A percentile compares a stretch with the other conserved stretches of the same genome.
These are phyloP conservation scores for Pachysandra terminalis DNA, from an alignment of 164 flowering plant genomes.

Conservation along the genomic window DNA sequence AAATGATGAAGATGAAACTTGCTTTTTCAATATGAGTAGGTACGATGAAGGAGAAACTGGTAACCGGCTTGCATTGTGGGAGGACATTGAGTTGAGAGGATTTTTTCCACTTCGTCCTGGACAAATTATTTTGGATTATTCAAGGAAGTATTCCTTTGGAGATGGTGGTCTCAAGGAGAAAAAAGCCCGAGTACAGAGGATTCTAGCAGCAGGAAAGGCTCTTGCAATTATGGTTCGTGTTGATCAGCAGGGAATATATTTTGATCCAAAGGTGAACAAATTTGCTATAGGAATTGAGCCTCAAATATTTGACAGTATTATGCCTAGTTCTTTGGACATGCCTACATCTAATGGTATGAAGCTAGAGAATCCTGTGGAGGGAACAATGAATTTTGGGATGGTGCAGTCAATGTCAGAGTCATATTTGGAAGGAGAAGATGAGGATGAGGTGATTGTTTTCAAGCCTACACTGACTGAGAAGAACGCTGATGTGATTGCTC, in stretches of 20 bases:
- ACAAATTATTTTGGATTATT: conserved; percentile 78
- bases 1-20: conserved; percentile 70
- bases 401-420: conserved; percentile 25
- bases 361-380: conserved; percentile 29
- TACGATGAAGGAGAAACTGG: conserved; percentile 84
- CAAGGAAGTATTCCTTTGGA: conserved; percentile 62
- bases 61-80: conserved; percentile 77
- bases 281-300: conserved; percentile 62
- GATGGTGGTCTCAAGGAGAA: conserved; percentile 60
- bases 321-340: conserved; percentile 14
- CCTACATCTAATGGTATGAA: conserved; percentile 19
- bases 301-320: conserved; percentile 30
- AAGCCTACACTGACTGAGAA: conserved; percentile 66
- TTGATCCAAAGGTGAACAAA: conserved; percentile 54
- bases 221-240: conserved; percentile 48
- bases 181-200: conserved; percentile 64
- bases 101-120: conserved; percentile 85
- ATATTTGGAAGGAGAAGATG: conserved; percentile 63
- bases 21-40: conserved; percentile 64
- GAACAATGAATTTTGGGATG: conserved; percentile 13
- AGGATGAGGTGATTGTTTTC: conserved; percentile 92
- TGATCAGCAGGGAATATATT: conserved; percentile 53
- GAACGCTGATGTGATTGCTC: conserved; percentile 28
- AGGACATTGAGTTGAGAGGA: conserved; percentile 93
- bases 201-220: conserved; percentile 87